Conservation (phyloP, 768 basidiomycete genomes). For the Brasilioporus rufonigricans region DNA sequence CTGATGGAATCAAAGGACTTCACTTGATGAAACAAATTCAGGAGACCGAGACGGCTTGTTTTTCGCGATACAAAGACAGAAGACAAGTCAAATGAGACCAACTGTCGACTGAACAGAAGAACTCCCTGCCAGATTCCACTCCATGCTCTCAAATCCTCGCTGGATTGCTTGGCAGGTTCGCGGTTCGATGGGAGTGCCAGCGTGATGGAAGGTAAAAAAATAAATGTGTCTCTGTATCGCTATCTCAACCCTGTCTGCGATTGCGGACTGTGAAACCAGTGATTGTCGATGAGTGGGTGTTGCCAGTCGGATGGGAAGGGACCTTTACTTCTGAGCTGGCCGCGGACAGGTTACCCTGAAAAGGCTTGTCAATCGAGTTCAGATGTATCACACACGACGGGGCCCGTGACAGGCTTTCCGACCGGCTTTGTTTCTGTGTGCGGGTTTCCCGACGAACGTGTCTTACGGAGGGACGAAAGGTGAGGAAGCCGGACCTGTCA, state of each 20-base stretch:
- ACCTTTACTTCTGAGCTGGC: not conserved
- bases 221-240: not conserved
- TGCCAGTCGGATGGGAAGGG: not conserved
- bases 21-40: not conserved
- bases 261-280: constrained; percentile 9
- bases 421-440: not conserved
- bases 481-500: not conserved
- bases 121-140: not conserved
- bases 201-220: not conserved
- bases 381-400: not conserved
- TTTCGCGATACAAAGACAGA: not conserved
- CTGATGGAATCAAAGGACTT: not conserved
- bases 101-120: not conserved
- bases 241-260: not conserved
- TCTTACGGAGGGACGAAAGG: not conserved
- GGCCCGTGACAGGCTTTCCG: not conserved
- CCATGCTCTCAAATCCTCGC: too few relatives aligned
- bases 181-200: not conserved
- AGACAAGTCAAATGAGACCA: not conserved
- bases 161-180: not conserved
- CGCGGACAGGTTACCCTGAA: constrained; percentile 7
- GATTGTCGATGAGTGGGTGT: not conserved
- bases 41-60: not conserved
- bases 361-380: not conserved
- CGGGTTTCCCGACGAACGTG: constrained; percentile 8